Base-by-base conservation (phyloP, 2,329 filamentous ascomycete genomes). In the Stachybotrys chlorohalonatus region DNA sequence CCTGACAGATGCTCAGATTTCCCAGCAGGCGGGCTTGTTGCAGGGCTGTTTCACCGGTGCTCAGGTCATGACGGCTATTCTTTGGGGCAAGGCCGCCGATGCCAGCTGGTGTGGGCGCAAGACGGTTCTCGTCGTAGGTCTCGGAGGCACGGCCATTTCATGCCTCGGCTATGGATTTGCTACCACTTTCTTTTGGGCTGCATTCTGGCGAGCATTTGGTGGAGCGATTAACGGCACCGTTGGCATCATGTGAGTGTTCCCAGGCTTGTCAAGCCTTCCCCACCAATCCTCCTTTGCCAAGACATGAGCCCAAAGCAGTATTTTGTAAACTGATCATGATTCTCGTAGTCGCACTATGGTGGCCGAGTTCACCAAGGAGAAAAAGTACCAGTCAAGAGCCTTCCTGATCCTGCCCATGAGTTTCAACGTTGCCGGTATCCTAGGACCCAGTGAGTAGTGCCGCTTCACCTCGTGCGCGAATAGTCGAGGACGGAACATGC, bases 111-210 rank as follows among this genome's bases (percentile, higher is more conserved):
- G 79, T 54, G 87, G 87, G 0, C 76, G 87, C 31, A 90, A 90
- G 69, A 76, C 75, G 55, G 85, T 89, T 13, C 75, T 91, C n/a
- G 71, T 89, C 17, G 77, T 90, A 52, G 87, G 87, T 0, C 69
- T 90, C 45, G 69, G 84, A 11, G 87, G 87, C 0, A 87, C 86
- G 0, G 80, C 81, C 53, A 66, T 89, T 11, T 85, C 85, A 6
- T 84, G 81, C 58, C 62, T 91, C 15, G 87, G 87, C 0, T 89
- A 90, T 63, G 87, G 86, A 0, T 90, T 91, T 64, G 83, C 85
- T 5, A 79, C 74, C 31, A 84, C 75, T 5, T 90, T 90, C 63
- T 73, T 72, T 13, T 73, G 76, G 65, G 86, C 86, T 0, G 78
- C 86, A 1, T 75, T 83, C 49, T 91, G 87, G 73, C 75, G 88